Base-by-base conservation (phyloP, 805 yeast genomes). In the Wickerhamomyces hampshirensis region DNA sequence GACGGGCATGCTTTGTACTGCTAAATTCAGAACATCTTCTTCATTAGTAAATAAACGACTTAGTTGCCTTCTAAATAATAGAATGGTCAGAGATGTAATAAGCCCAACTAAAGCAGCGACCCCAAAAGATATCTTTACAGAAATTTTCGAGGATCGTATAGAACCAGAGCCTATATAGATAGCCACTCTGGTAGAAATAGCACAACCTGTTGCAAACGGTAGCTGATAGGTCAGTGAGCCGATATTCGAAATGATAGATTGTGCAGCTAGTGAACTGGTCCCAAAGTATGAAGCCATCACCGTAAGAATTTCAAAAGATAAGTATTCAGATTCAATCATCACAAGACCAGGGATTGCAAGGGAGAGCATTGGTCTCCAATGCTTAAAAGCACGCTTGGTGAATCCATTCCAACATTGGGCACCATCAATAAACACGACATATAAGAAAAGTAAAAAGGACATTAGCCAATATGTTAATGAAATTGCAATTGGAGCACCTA, bases 401-500 rank as follows among this genome's bases (percentile, higher is more conserved):
- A 75, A 65, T 0, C 91, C 91, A 42, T 64, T 71, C 91, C 91
- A 83, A 49, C 91, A 84, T 47, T 73, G 70, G 19, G 57, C 59
- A 2, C 89, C 91, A 47, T 82, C 85, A 26, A 81, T 56, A 41
- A 63, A 71, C 0, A 65, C 21, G 10, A 54, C 47, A 35, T 56
- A 50, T 14, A 32, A 35, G 6, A 53, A 13, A 11, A 50, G 37
- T 10, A 53, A 27, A n/a, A 38, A 39, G 27, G 54, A 62, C 78
- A 80, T 80, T 33, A 75, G 40, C 85, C 93, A 84, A 51, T 82
- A 83, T 13, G 84, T 79, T 14, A 80, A 58, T 1, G 77, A 75
- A 18, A 80, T 80, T 7, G 94, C 89, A 8, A 81, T 65, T 2
- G 96, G 94, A 0, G 96, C 93, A 2, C 96, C 96, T 26, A 75